Percentiles rank a stretch among this genome's conserved stretches.
These are phyloP conservation scores for Solanum pinnatisectum DNA, from an alignment of 257 asterid species.

Conservation along the genomic window DNA sequence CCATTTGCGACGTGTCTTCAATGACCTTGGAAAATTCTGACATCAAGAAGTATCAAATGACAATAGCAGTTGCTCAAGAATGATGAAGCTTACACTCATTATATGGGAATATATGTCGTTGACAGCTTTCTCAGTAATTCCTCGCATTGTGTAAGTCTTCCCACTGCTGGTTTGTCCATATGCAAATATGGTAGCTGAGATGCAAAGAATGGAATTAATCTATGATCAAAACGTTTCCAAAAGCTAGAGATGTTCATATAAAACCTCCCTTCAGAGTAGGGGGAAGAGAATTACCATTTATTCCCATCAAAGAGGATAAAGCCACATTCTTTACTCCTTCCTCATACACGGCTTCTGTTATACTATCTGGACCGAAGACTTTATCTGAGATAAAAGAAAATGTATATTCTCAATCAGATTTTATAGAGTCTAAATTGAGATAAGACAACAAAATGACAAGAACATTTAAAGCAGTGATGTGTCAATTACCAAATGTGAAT, in stretches of 20 bases:
- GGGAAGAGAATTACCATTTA: constrained; percentile 49
- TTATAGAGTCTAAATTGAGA: background rate
- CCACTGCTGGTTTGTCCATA: constrained; percentile 99
- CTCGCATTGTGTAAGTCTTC: constrained; percentile 89
- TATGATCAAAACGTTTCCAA: background rate
- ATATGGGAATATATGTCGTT: constrained; percentile 80
- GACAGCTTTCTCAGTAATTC: constrained; percentile 87
- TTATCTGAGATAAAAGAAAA: constrained; percentile 42
- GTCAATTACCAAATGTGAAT: constrained; percentile 62
- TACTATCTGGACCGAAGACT: constrained; percentile 68
- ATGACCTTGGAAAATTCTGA: background rate
- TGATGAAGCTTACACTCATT: constrained; percentile 51
- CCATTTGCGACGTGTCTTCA: background rate
- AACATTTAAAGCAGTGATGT: background rate
- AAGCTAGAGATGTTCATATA: background rate
- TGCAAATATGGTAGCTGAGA: constrained; percentile 91
- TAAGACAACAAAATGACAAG: background rate
- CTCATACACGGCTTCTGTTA: constrained; percentile 73
- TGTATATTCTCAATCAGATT: background rate
- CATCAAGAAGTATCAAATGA: background rate
- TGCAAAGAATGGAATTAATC: constrained; percentile 4
- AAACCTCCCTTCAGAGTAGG: background rate
- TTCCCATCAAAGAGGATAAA: constrained; percentile 90
- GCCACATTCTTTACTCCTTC: constrained; percentile 94
- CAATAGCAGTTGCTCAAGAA: background rate